Evolutionary conservation across 331 rosid genomes (phyloP), one percentile per base, ranked within the genome.

Genomic region (Dryas integrifolia): DNA sequence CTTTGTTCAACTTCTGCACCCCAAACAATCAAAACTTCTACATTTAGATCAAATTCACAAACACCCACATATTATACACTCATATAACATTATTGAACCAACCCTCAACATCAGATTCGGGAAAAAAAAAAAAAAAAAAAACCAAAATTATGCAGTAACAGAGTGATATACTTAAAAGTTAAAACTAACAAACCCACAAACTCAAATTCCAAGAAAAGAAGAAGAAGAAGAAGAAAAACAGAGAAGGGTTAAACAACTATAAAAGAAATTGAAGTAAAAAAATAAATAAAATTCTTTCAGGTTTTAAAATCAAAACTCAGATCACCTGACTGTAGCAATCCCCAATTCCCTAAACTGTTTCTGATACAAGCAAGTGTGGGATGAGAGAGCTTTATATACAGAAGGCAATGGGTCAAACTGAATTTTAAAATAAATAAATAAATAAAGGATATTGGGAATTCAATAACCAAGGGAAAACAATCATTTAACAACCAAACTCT

Each of bases 311-410:
- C 0, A 56, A 71, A 24, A 63, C 13, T 71, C 59, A 62, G 63
- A 73, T 24, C 62, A 79, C 69, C 86, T 41, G 78, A 39, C 40
- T 14, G 59, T n/a, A 76, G 40, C 48, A 76, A 64, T 59, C 44
- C 50, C 39, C 57, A 83, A 67, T 47, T 9, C 68, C n/a, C 14
- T 11, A 12, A 67, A 53, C 51, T 40, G 16, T 61, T 69, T 55
- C 46, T 74, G 81, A 24, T 76, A 9, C 7, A 47, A 40, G 67
- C 45, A 30, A 72, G 55, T 64, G 77, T 53, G 47, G 47, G 43
- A 43, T 40, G 76, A 16, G 30, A 6, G 14, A 70, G 21, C 70
- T 73, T 78, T 82, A 70, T 78, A 82, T 74, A 82, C n/a, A 46
- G 51, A 66, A 74, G 16, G 48, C 12, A 66, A 47, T 35, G 24